Conservation (phyloP, 495 filamentous ascomycete species). For the Podospora anserina region DNA sequence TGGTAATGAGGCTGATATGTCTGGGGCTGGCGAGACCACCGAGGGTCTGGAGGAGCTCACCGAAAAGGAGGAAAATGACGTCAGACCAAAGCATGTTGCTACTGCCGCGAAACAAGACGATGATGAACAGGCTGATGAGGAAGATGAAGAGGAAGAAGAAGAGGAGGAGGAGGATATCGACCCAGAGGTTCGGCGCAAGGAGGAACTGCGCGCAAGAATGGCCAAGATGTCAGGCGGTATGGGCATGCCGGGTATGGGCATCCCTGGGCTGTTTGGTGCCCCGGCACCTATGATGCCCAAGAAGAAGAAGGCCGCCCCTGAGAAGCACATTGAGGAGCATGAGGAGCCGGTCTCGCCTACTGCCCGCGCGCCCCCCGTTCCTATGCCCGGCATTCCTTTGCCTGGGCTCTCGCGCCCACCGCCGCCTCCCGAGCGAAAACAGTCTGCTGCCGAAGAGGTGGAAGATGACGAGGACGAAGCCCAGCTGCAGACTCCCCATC, state of each 20-base stretch:
- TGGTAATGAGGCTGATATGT: constrained; percentile 87
- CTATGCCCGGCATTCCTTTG: constrained; percentile 62
- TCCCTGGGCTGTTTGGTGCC: constrained; percentile 63
- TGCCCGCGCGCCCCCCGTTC: constrained; percentile 64
- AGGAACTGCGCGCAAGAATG: constrained; percentile 91
- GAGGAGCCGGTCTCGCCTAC: constrained; percentile 45
- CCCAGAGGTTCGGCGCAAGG: constrained; percentile 77
- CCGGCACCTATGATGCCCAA: constrained; percentile 53
- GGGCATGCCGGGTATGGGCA: constrained; percentile 92
- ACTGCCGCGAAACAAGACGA: constrained; percentile 38
- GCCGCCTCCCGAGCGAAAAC: constrained; percentile 23
- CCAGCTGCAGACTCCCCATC: constrained; percentile 35
- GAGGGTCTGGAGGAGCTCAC: constrained; percentile 77
- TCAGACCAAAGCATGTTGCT: constrained; percentile 40
- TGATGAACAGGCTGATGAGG: constrained; percentile 47
- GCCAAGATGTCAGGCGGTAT: constrained; percentile 98
- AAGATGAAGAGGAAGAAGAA: constrained; percentile 62
- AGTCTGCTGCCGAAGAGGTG: constrained; percentile 40
- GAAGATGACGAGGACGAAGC: constrained; percentile 39
- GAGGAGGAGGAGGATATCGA: constrained; percentile 90
- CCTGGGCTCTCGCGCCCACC: constrained; percentile 62
- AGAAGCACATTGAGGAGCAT: constrained; percentile 47
- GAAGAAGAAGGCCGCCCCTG: constrained; percentile 60
- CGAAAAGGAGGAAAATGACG: constrained; percentile 71
- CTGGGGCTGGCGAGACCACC: constrained; percentile 75